Percentiles rank a stretch among this genome's conserved stretches.
Conservation (phyloP, 2,329 filamentous ascomycete genomes). For the Paraphaeosphaeria minitans region DNA sequence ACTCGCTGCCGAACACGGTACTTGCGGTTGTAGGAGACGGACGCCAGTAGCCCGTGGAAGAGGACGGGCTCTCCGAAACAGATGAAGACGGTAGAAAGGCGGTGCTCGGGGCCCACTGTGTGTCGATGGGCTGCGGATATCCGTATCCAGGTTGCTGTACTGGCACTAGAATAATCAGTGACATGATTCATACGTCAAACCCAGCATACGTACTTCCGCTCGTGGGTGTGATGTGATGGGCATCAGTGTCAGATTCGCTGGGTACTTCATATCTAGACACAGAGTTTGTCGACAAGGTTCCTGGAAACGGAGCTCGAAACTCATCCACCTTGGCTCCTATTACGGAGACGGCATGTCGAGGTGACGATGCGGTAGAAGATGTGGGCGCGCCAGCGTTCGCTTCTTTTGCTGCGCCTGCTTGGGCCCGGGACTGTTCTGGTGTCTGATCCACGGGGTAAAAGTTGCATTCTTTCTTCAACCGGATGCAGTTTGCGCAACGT, state of each 20-base stretch:
- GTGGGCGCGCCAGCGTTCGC: slow-evolving; percentile 48
- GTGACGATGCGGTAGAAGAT: slow-evolving; percentile 57
- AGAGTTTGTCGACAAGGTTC: slow-evolving; percentile 17
- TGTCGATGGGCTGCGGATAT: slow-evolving; percentile 44
- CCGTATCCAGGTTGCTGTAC: slow-evolving; percentile 40
- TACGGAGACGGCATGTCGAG: slow-evolving; percentile 37
- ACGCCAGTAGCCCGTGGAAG: slow-evolving; percentile 41
- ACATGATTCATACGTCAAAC: not conserved
- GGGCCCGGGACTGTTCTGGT: slow-evolving; percentile 55
- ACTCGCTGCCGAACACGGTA: slow-evolving; percentile 44
- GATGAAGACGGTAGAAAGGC: slow-evolving; percentile 43
- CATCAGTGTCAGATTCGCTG: slow-evolving; percentile 34
- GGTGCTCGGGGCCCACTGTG: slow-evolving; percentile 42
- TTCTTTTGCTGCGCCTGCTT: slow-evolving; percentile 50
- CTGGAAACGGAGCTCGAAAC: slow-evolving; percentile 35
- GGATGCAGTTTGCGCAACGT: slow-evolving; percentile 90
- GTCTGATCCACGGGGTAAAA: slow-evolving; percentile 88
- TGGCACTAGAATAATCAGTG: slow-evolving; percentile 34
- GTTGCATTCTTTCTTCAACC: slow-evolving; percentile 91
- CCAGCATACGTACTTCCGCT: slow-evolving; percentile 34
- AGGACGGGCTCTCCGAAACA: slow-evolving; percentile 40
- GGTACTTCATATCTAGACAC: slow-evolving; percentile 32
- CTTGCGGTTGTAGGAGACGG: slow-evolving; percentile 42
- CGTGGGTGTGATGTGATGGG: slow-evolving; percentile 27
- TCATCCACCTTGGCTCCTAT: slow-evolving; percentile 39